Evolutionary conservation across 495 filamentous ascomycete species (phyloP).

Genomic region (Aspergillus indologenus): DNA sequence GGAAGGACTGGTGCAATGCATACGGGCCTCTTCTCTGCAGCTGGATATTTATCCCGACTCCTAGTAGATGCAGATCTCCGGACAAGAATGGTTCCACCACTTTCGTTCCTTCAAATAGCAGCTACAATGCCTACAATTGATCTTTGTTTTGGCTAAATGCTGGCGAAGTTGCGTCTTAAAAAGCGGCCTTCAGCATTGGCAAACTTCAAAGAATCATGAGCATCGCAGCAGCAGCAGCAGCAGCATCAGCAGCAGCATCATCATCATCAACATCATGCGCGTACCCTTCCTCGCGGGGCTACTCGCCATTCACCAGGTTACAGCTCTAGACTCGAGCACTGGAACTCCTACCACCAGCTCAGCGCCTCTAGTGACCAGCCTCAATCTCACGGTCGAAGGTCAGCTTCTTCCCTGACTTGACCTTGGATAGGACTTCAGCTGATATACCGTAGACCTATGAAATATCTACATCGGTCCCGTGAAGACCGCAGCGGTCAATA

Average conservation of each 20-base stretch:
- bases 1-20: not conserved
- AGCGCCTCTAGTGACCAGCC: not conserved
- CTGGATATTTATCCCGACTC: not conserved
- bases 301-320: not conserved
- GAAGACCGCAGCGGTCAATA: not conserved
- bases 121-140: not conserved
- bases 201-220: no score
- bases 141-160: constrained; percentile 6
- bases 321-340: not conserved
- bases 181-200: not conserved
- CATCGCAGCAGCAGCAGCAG: not conserved
- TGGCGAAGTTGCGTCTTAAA: not conserved
- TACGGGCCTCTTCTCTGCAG: not conserved
- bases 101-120: not conserved
- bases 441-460: not conserved
- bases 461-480: constrained; percentile 2
- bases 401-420: not conserved
- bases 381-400: constrained; percentile 6
- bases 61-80: not conserved
- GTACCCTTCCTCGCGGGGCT: not conserved
- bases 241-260: not conserved
- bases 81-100: not conserved
- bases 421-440: not conserved
- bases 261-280: not conserved
- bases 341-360: not conserved